Base-by-base conservation (phyloP, 129 eudicot genomes). In the Flaveria ramosissima region DNA sequence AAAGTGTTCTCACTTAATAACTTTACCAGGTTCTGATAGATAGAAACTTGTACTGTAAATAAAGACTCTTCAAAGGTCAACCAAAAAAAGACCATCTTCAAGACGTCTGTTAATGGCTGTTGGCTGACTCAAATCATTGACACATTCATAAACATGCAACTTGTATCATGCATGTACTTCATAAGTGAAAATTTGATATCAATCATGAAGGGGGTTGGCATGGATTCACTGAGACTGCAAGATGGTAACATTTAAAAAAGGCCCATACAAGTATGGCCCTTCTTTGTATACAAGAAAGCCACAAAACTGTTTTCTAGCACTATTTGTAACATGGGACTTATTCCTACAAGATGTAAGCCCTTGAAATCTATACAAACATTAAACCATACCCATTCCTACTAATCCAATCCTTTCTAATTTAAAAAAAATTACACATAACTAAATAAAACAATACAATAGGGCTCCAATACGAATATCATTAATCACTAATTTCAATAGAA, bases 211-310 rank as follows among this genome's bases (percentile, higher is more conserved):
- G 21, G 8, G 62, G 61, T 50, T 23, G 51, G 46, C 75, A 24
- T 70, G 26, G 56, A 36, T 6, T 36, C 7, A 6, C 41, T 36
- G 41, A 6, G 41, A 36, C 1, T 36, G 41, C 41, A 36, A 36
- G 7, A 36, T 36, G 41, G 7, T 36, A 5, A 36, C 6, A 36
- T 4, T 36, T 4, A 36, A 36, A 36, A 36, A 36, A 8, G 41
- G 41, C 41, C 7, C 41, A 36, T 36, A 36, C 41, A 36, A 36
- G 41, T 36, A 4, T 36, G 7, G 41, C 41, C 10, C n/a, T 53
- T 71, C 46, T 56, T 72, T 52, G 65, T 3, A 51, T 61, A n/a
- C 26, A 74, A 61, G n/a, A 27, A 48, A 74, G 45, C 59, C 17
- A 43, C 42, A 6, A 59, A 42, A 20, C 26, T 23, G 19, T 16